Evolutionary conservation across 1,284 basidiomycete species (phyloP), one percentile per base, ranked within the genome.

Genomic region (Papiliotrema flavescens): DNA sequence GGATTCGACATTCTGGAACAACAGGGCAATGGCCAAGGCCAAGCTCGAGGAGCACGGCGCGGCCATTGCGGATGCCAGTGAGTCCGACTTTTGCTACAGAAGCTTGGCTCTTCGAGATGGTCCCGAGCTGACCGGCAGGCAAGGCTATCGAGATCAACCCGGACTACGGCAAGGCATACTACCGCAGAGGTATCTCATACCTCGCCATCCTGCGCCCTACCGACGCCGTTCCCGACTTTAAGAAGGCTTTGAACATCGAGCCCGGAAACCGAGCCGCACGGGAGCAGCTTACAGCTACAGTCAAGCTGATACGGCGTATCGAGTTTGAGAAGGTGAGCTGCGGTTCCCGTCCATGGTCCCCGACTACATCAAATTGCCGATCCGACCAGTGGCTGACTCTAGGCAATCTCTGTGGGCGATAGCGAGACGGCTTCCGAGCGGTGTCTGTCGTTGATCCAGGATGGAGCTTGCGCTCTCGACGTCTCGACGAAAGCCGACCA

Each of bases 391-490:
- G 24, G 44, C 43, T 8, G 19, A 19, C 9, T 51, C 3, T 58
- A 89, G 88, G 92, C 92, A 17, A 96, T 96, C 60, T 89, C 90
- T 65, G 80, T 89, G 53, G 89, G 90, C 67, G 91, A 90, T 60
- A 89, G 91, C 70, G 87, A 90, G 74, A 83, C 80, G 51, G 81
- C 88, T 0, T 85, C 85, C 0, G 80, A 84, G 24, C 81, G 86
- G 64, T 90, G 89, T 71, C 67, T 80, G 19, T 85, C 88, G 63
- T 88, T 92, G 48, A 90, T 96, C 57, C 79, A 81, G 0, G 84
- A 90, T 76, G 91, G 90, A 84, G 59, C 65, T 72, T 67, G 74
- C 48, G 56, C 66, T 6, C 67, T 79, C 26, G 76, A 78, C 28
- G 49, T 56, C 4, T 61, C 89, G 2, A 88, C 89, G 2, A 35